These are phyloP conservation scores for Fragaria vesca DNA, from an alignment of 306 rosid genomes.

Conservation along the genomic window DNA sequence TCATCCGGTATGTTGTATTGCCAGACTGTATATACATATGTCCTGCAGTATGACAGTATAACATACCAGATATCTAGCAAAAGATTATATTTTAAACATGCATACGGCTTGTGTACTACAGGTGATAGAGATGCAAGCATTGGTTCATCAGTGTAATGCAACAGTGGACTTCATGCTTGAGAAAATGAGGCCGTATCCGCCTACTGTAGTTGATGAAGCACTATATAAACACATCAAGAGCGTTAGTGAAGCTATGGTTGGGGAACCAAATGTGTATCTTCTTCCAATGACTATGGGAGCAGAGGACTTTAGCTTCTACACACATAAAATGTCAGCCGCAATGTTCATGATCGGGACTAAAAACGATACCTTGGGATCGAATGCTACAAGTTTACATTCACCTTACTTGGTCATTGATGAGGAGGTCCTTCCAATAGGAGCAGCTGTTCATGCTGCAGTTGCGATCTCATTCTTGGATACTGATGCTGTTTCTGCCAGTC, in stretches of 20 bases:
- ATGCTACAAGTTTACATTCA: constrained; percentile 34
- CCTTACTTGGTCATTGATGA: constrained; percentile 47
- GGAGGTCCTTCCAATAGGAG: constrained; percentile 57
- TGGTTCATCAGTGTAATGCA: constrained; percentile 40
- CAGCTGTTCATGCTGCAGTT: constrained; percentile 20
- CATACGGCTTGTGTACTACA: background rate
- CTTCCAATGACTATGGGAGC: constrained; percentile 38
- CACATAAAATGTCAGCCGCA: constrained; percentile 44
- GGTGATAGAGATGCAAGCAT: constrained; percentile 45
- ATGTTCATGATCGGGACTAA: constrained; percentile 37
- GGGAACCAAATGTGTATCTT: constrained; percentile 40
- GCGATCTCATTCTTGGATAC: no score
- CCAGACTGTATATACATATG: background rate
- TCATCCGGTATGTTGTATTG: background rate
- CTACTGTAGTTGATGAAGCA: constrained; percentile 41
- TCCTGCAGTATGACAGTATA: background rate
- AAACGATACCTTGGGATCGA: constrained; percentile 25
- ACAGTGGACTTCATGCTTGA: constrained; percentile 49
- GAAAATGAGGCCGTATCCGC: constrained; percentile 35
- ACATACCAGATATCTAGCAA: background rate
- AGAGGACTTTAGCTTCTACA: constrained; percentile 59
- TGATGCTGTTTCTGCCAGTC: constrained; percentile 7
- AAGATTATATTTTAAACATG: background rate
- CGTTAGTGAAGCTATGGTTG: constrained; percentile 45
- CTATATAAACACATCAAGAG: constrained; percentile 41